phyloP scores from a whole-genome alignment of 2,329 filamentous ascomycete genomes.

The Microsporum audouinii region DNA sequence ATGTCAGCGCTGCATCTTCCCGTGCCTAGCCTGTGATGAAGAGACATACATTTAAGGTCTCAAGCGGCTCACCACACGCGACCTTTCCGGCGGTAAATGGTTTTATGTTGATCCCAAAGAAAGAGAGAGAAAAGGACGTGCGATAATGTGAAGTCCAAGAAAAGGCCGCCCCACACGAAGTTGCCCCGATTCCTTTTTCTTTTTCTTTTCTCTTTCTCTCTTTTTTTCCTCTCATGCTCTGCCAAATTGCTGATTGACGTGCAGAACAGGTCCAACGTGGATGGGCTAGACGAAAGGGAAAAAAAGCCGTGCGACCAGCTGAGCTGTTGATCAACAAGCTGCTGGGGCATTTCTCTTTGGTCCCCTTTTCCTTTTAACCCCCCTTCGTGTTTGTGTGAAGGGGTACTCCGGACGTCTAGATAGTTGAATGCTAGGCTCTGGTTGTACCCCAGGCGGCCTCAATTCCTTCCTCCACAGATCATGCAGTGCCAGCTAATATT shows the following conservation, averaged over 20 bases:
- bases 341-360: not conserved
- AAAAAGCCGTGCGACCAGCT: constrained; percentile 2
- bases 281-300: not conserved
- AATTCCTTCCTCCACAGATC: not conserved
- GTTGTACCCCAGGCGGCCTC: not conserved
- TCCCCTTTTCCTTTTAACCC: not conserved
- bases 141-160: not conserved
- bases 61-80: constrained; percentile 1
- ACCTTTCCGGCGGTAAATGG: constrained; percentile 1
- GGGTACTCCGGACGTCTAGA: not conserved
- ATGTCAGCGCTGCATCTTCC: not conserved
- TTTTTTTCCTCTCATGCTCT: not conserved
- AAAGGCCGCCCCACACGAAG: not conserved
- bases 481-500: constrained; percentile 1
- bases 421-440: not conserved
- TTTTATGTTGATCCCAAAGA: not conserved
- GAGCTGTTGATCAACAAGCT: constrained; percentile 3
- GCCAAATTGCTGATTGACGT: not conserved
- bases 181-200: not conserved
- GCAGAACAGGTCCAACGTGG: constrained; percentile 1
- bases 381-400: not conserved
- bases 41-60: not conserved
- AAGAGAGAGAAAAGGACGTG: not conserved
- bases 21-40: not conserved
- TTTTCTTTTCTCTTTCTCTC: not conserved